A percentile compares a stretch with the other conserved stretches of the same genome.
These are phyloP conservation scores for Kazachstania viticola DNA, from an alignment of 805 yeast genomes.

Conservation along the genomic window DNA sequence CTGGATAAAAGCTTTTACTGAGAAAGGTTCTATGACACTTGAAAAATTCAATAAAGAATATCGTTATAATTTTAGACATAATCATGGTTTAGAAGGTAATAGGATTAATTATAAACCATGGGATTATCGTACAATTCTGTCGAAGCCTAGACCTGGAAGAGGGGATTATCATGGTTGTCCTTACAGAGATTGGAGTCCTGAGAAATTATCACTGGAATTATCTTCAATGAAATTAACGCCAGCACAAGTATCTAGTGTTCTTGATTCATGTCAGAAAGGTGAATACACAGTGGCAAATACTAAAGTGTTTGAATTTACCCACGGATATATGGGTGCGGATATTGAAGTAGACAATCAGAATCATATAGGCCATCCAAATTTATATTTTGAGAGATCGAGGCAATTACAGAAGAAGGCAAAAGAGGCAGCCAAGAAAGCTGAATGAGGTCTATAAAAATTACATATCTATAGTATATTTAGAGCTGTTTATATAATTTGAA, in stretches of 20 bases:
- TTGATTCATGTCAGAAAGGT: constrained; percentile 55
- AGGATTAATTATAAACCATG: constrained; percentile 76
- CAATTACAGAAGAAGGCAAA: constrained; percentile 35
- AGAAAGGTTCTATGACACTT: constrained; percentile 37
- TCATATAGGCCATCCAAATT: constrained; percentile 75
- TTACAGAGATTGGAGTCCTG: constrained; percentile 63
- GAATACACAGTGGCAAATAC: constrained; percentile 85
- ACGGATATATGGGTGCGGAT: constrained; percentile 22
- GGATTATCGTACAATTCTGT: constrained; percentile 69
- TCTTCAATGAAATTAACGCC: constrained; percentile 39
- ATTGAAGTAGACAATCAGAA: constrained; percentile 39
- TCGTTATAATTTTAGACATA: constrained; percentile 76
- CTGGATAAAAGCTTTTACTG: constrained; percentile 64
- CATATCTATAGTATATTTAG: too few species aligned
- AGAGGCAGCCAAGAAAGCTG: constrained; percentile 6
- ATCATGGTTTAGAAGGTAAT: constrained; percentile 86
- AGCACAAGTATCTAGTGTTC: constrained; percentile 42
- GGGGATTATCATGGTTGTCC: constrained; percentile 90
- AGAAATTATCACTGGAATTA: constrained; percentile 46
- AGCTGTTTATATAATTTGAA: too few species aligned
- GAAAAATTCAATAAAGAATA: constrained; percentile 84
- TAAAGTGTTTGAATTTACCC: constrained; percentile 66
- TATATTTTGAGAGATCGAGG: constrained; percentile 70
- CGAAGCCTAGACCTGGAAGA: constrained; percentile 55
- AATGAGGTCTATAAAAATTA: not conserved